phyloP scores from a whole-genome alignment of 1,284 basidiomycete species.

The Crepidotus sp. region DNA sequence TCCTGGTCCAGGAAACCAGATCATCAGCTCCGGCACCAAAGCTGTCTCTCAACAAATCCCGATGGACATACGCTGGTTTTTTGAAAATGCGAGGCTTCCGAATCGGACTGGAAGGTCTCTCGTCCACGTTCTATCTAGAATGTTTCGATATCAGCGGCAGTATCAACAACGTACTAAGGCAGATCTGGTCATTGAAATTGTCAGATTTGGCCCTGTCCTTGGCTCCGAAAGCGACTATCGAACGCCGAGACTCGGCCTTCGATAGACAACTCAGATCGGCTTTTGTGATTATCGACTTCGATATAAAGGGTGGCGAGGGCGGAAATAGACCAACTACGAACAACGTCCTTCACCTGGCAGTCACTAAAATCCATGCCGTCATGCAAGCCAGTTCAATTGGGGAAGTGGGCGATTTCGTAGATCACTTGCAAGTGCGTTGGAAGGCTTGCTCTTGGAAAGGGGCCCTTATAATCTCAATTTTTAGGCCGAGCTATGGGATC shows the following conservation, averaged over 20 bases:
- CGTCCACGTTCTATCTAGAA: constrained; percentile 66
- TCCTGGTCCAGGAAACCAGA: constrained; percentile 53
- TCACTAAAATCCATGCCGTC: constrained; percentile 80
- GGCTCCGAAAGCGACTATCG: constrained; percentile 41
- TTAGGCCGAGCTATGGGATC: constrained; percentile 64
- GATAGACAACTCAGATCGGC: constrained; percentile 65
- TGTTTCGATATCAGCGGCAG: constrained; percentile 64
- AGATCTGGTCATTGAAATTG: constrained; percentile 55
- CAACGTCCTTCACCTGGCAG: constrained; percentile 41
- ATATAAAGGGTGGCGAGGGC: constrained; percentile 31
- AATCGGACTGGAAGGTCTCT: constrained; percentile 62
- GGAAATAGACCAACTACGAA: constrained; percentile 23
- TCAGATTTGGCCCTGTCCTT: constrained; percentile 68
- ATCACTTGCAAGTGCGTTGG: constrained; percentile 71
- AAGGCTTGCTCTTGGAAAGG: background rate
- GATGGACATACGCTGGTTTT: constrained; percentile 37
- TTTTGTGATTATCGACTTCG: constrained; percentile 74
- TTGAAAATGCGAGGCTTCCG: constrained; percentile 71
- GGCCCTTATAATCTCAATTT: constrained; percentile 5
- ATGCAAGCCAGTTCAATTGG: constrained; percentile 88
- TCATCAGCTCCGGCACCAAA: constrained; percentile 18
- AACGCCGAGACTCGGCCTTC: constrained; percentile 31
- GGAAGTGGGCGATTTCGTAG: constrained; percentile 80
- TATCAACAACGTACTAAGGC: constrained; percentile 35
- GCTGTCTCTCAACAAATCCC: constrained; percentile 7